These are phyloP conservation scores for Corylus americana DNA, from an alignment of 306 rosid species.

Conservation along the genomic window DNA sequence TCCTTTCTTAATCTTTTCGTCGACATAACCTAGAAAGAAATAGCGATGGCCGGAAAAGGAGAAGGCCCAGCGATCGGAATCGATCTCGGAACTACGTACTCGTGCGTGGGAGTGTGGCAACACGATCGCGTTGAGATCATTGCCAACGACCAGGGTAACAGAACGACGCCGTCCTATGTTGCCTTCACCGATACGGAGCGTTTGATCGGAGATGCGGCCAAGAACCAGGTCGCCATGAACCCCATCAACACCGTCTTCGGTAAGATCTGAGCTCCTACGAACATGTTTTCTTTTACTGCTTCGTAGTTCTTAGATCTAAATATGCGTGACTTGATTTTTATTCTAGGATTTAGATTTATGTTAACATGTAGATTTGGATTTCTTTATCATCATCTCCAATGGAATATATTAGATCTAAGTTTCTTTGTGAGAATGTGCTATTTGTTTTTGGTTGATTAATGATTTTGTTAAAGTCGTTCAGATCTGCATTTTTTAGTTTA, in stretches of 20 bases:
- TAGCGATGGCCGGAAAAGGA: slow-evolving; percentile 61
- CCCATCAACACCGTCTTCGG: slow-evolving; percentile 67
- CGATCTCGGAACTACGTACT: slow-evolving; percentile 70
- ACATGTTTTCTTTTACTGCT: neutral
- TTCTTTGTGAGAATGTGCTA: neutral
- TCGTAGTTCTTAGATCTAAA: slow-evolving; percentile 9
- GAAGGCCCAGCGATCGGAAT: slow-evolving; percentile 76
- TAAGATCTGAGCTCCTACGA: slow-evolving; percentile 27
- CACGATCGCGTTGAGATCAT: slow-evolving; percentile 73
- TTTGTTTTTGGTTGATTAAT: neutral
- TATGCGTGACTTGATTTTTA: neutral
- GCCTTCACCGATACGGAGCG: slow-evolving; percentile 62
- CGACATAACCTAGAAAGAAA: neutral
- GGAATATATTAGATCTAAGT: neutral
- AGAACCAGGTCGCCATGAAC: slow-evolving; percentile 70
- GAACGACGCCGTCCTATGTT: slow-evolving; percentile 70
- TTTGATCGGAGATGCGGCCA: slow-evolving; percentile 64
- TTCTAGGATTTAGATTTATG: neutral
- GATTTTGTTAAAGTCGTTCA: neutral
- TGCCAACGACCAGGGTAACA: slow-evolving; percentile 69
- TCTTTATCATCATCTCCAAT: neutral
- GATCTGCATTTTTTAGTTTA: neutral
- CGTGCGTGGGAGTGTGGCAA: slow-evolving; percentile 72
- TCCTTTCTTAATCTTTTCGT: neutral
- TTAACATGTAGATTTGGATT: neutral